Base-by-base conservation (phyloP, 2,329 filamentous ascomycete genomes). In the Exophiala calicioides region DNA sequence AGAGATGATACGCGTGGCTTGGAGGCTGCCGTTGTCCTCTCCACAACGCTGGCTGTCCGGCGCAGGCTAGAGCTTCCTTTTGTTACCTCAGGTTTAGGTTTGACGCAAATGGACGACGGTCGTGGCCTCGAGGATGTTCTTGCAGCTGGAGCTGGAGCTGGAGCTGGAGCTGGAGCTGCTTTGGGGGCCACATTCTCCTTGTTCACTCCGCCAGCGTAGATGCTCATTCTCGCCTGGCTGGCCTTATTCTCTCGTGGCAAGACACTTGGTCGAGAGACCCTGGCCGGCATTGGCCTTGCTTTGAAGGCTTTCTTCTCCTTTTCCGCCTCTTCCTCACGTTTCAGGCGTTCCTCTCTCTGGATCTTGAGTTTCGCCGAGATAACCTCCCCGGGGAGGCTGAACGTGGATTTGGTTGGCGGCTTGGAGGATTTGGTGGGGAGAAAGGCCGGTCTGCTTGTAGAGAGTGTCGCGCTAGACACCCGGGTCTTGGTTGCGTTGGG, bases 321-420 rank as follows among this genome's bases (percentile, higher is more conserved):
- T 23, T 62, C 58, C 9, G 63, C 62, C 48, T 67, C 64, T 33
- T 68, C 68, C 57, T 74, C 73, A 19, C 68, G 64, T 52, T 69
- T 72, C 41, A 68, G 55, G 0, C 74, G 69, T 45, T 74, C 74
- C 50, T 77, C 73, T 35, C 71, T 68, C 16, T 73, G 68, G 5
- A 72, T 74, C 57, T 73, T 77, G n/a, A 78, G 61, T 53, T 74
- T 77, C 3, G 74, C 74, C 2, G 76, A 74, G 3, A 78, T 65
- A 10, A 68, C 73, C 53, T 79, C 76, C 12, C 77, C 77, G 1
- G 77, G 76, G 0, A 80, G 67, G 35, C 72, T 65, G 57, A 80
- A 80, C 3, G 65, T 74, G 5, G 75, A 60, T 39, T 62, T 69
- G 0, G 77, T 79, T 1, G 72, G 72, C 10, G 74, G 65, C 54